Percentiles rank a stretch among this genome's conserved stretches.
These are phyloP conservation scores for Penicillium occitanis DNA, from an alignment of 2,329 filamentous ascomycete genomes.

Conservation along the genomic window DNA sequence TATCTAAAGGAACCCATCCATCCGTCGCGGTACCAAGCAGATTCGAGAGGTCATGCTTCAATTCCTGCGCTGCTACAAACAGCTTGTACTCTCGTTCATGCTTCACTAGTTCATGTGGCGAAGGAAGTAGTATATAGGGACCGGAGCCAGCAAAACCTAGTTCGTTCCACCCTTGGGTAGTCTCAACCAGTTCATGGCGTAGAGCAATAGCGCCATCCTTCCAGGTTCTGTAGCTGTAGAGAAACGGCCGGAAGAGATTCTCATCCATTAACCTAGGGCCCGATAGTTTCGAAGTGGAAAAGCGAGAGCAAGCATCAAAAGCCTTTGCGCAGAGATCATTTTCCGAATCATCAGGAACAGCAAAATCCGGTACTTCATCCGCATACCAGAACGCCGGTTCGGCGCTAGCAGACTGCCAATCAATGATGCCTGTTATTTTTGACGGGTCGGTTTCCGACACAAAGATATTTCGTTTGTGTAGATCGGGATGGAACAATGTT, in stretches of 20 bases:
- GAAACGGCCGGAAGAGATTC: conserved; percentile 40
- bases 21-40: conserved; percentile 36
- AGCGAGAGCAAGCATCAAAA: conserved; percentile 35
- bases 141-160: conserved; percentile 40
- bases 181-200: conserved; percentile 43
- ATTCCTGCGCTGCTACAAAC: conserved; percentile 36
- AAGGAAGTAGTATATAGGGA: conserved; percentile 31
- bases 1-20: conserved; percentile 38
- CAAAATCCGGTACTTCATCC: conserved; percentile 43
- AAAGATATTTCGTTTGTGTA: conserved; percentile 47
- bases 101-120: conserved; percentile 27
- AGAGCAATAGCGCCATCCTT: conserved; percentile 42
- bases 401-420: conserved; percentile 45
- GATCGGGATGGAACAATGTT: conserved; percentile 42
- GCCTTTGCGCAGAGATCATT: conserved; percentile 35
- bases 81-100: conserved; percentile 34
- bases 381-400: conserved; percentile 44
- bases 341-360: conserved; percentile 26
- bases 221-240: conserved; percentile 44
- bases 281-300: conserved; percentile 33
- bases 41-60: conserved; percentile 30
- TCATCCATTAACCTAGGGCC: conserved; percentile 37
- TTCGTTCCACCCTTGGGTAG: conserved; percentile 38
- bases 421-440: conserved; percentile 41
- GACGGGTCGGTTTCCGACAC: conserved; percentile 42